Percentiles rank a stretch among this genome's conserved stretches.
Evolutionary conservation across 2,329 filamentous ascomycete genomes (phyloP).

Genomic region (Calonectria pseudoreteaudii): DNA sequence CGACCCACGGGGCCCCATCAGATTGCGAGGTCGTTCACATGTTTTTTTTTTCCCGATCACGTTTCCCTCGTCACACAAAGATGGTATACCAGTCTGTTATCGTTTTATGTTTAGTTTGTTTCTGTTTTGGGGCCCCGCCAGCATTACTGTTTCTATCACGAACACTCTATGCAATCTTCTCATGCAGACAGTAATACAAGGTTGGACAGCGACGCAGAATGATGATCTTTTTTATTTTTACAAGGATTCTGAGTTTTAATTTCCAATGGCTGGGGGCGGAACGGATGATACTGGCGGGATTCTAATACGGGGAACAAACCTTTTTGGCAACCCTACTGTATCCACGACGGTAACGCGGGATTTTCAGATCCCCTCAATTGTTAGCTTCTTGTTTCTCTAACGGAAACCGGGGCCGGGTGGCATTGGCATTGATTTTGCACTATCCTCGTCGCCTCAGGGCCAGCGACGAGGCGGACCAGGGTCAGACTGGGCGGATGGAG

Average conservation of each 20-base stretch:
- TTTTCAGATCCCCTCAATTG: constrained; percentile 14
- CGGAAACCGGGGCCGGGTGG: constrained; percentile 10
- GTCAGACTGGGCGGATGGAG: background rate
- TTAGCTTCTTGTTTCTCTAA: constrained; percentile 10
- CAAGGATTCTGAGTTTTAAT: background rate
- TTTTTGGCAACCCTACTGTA: background rate
- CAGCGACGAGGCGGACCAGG: constrained; percentile 1
- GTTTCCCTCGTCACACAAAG: constrained; percentile 8
- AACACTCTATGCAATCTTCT: background rate
- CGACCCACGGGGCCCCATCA: background rate
- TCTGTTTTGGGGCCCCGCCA: background rate
- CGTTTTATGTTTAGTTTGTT: constrained; percentile 12
- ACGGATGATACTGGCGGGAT: background rate
- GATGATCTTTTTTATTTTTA: background rate
- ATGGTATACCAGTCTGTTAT: constrained; percentile 31
- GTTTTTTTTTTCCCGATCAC: constrained; percentile 22
- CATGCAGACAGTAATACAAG: constrained; percentile 8
- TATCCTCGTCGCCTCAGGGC: constrained; percentile 6
- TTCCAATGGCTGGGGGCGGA: background rate
- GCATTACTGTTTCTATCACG: constrained; percentile 8
- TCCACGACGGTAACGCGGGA: constrained; percentile 12
- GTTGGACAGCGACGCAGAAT: constrained; percentile 9
- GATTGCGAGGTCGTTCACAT: constrained; percentile 9
- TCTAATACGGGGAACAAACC: constrained; percentile 10
- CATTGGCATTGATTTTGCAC: constrained; percentile 19